phyloP scores from a whole-genome alignment of 257 asterid genomes.

The Lantana camara region DNA sequence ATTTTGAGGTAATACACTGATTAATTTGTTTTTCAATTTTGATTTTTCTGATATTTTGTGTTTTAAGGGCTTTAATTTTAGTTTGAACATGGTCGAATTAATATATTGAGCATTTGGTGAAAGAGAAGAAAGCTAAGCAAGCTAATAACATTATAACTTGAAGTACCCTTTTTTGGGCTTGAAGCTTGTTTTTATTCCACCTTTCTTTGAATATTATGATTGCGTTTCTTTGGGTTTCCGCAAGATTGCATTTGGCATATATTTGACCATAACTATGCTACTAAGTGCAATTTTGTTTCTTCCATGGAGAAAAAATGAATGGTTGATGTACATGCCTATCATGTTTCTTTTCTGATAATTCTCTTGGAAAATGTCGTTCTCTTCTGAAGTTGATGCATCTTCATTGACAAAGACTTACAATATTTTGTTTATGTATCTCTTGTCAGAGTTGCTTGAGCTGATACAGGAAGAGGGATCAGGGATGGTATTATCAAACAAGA shows the following conservation, averaged over 20 bases:
- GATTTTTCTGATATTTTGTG: background rate
- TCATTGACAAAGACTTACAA: conserved; percentile 1
- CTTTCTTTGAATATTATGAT: background rate
- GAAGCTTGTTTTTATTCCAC: background rate
- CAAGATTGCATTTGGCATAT: background rate
- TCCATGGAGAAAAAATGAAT: background rate
- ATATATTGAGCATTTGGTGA: background rate
- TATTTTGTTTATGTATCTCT: background rate
- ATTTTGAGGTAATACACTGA: background rate
- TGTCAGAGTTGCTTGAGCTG: conserved; percentile 28
- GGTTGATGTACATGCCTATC: no score
- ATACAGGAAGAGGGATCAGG: background rate
- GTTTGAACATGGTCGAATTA: background rate
- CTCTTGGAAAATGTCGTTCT: conserved; percentile 4
- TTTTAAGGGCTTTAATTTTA: conserved; percentile 1
- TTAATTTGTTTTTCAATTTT: background rate
- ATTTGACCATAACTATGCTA: background rate
- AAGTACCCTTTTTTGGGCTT: no score
- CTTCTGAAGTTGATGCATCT: conserved; percentile 14
- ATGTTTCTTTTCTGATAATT: background rate
- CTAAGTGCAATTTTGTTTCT: background rate
- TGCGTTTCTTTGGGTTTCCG: background rate
- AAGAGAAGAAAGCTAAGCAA: background rate
- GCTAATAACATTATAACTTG: background rate
- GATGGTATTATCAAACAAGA: conserved; percentile 85